Percentiles rank a stretch among this genome's conserved stretches.
Conservation (phyloP, 148 eudicot genomes). For the Fagopyrum esculentum region DNA sequence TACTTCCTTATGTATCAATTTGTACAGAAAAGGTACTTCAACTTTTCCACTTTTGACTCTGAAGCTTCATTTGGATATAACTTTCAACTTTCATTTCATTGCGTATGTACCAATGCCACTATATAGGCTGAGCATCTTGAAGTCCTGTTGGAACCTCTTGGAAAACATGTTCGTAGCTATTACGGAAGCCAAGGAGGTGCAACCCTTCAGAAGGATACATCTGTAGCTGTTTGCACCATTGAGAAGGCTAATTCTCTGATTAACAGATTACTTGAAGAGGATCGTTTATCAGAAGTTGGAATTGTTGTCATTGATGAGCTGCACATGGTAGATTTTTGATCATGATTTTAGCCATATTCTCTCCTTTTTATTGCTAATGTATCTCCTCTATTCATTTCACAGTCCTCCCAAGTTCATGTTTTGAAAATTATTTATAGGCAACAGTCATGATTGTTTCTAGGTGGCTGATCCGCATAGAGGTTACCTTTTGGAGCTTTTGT, state of each 20-base stretch:
- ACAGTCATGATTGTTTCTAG: slow-evolving; percentile 35
- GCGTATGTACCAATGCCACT: background rate
- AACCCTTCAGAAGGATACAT: slow-evolving; percentile 86
- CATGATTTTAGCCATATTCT: slow-evolving; percentile 4
- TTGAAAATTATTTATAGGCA: slow-evolving; percentile 15
- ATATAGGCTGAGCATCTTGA: slow-evolving; percentile 92
- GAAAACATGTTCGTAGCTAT: slow-evolving; percentile 92
- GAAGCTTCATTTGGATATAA: background rate
- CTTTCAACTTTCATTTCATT: background rate
- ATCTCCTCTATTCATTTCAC: background rate
- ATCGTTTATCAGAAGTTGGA: slow-evolving; percentile 93
- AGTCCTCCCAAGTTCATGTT: background rate
- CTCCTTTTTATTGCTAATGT: background rate
- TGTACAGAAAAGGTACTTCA: slow-evolving; percentile 85
- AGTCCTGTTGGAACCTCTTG: slow-evolving; percentile 78
- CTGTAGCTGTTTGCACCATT: slow-evolving; percentile 96
- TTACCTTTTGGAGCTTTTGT: slow-evolving; percentile 90
- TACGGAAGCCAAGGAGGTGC: slow-evolving; percentile 98
- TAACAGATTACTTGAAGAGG: slow-evolving; percentile 91
- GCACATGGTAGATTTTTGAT: slow-evolving; percentile 68
- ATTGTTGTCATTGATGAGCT: slow-evolving; percentile 96
- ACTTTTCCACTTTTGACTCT: background rate
- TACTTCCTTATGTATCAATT: slow-evolving; percentile 95
- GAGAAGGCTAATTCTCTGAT: slow-evolving; percentile 97
- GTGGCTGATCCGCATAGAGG: slow-evolving; percentile 99